These are phyloP conservation scores for Selaginella tamariscina DNA, from an alignment of 75 land plant genomes.

Conservation along the genomic window DNA sequence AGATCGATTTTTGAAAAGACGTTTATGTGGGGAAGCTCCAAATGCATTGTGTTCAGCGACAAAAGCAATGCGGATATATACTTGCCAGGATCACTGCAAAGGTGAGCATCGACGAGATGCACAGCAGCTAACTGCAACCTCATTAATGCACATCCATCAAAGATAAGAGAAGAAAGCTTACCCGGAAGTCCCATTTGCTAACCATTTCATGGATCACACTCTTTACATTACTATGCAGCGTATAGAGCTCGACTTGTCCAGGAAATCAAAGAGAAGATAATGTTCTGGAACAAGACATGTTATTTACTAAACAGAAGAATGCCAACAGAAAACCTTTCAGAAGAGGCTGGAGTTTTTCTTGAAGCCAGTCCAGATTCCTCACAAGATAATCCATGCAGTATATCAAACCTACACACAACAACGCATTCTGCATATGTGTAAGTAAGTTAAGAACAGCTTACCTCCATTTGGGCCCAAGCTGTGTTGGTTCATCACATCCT, in stretches of 20 bases:
- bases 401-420: slow-evolving; percentile 49
- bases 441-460: slow-evolving; percentile 17
- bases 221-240: slow-evolving; percentile 88
- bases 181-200: slow-evolving; percentile 65
- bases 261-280: slow-evolving; percentile 95
- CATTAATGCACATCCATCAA: not conserved
- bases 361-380: slow-evolving; percentile 92
- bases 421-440: not conserved
- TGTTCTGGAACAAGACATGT: slow-evolving; percentile 49
- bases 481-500: slow-evolving; percentile 91
- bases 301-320: not conserved
- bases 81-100: slow-evolving; percentile 97
- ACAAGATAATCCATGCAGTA: slow-evolving; percentile 99
- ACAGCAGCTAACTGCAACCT: slow-evolving; percentile 80
- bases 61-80: slow-evolving; percentile 84
- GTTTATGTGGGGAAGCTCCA: slow-evolving; percentile 94
- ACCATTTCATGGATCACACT: slow-evolving; percentile 58
- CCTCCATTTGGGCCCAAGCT: slow-evolving; percentile 99
- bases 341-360: slow-evolving; percentile 67
- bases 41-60: slow-evolving; percentile 85
- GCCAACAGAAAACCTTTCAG: slow-evolving; percentile 39
- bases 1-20: slow-evolving; percentile 74
- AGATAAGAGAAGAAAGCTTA: slow-evolving; percentile 20
- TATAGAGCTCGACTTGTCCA: slow-evolving; percentile 96
- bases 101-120: slow-evolving; percentile 92